Conservation (phyloP, 148 eudicot species). For the Rhododendron mucronatum region DNA sequence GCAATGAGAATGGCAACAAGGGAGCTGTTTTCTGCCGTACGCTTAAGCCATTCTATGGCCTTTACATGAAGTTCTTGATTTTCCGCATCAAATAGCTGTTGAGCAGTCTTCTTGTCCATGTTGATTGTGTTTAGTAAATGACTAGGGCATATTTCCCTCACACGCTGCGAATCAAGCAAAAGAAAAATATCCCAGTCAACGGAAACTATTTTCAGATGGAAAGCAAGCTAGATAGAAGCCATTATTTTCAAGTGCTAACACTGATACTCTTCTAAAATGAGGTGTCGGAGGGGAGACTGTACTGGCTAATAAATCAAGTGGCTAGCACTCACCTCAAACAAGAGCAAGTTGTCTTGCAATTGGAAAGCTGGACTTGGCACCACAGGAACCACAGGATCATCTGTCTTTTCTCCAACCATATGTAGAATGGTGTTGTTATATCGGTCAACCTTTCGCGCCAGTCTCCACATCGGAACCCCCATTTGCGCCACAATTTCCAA, state of each 20-base stretch:
- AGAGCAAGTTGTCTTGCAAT: not conserved
- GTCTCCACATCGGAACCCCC: not conserved
- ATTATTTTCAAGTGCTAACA: not conserved
- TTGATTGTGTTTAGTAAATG: not conserved
- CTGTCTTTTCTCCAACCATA: not conserved
- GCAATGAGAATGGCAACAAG: constrained; percentile 10
- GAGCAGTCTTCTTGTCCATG: not conserved
- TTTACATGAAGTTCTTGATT: not conserved
- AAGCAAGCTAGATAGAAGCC: not conserved
- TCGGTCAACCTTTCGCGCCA: not conserved
- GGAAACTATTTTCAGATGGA: not conserved
- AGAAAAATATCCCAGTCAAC: not conserved
- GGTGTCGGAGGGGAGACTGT: not conserved
- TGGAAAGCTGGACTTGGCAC: not conserved
- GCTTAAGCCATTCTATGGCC: constrained; percentile 11
- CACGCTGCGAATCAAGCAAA: not conserved
- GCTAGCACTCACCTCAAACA: not conserved
- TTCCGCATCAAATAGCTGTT: not conserved
- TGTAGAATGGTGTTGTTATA: not conserved
- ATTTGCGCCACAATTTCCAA: not conserved
- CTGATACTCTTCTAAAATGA: not conserved
- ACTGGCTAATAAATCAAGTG: not conserved
- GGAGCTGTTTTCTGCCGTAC: constrained; percentile 7
- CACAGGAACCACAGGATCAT: not conserved
- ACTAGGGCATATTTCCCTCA: not conserved